Percentiles rank a stretch among this genome's conserved stretches.
Conservation (phyloP, 805 yeast species). For the Ogataea paraovalis region DNA sequence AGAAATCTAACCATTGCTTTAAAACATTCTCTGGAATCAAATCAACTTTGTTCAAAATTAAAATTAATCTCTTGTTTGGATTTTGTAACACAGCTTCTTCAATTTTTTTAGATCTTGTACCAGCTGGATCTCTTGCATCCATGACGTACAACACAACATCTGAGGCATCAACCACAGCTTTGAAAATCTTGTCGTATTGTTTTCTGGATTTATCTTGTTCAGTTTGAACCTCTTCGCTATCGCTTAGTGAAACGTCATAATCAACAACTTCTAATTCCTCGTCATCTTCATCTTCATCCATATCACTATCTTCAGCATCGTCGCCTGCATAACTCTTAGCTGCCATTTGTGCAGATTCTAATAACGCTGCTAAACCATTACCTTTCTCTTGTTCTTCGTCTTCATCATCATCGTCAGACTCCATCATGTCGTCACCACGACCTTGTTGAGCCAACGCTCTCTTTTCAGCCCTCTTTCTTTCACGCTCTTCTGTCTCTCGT, state of each 20-base stretch:
- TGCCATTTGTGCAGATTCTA: constrained; percentile 87
- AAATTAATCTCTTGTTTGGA: constrained; percentile 78
- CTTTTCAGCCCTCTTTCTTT: constrained; percentile 45
- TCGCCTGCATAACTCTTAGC: constrained; percentile 73
- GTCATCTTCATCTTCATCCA: constrained; percentile 41
- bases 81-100: constrained; percentile 84
- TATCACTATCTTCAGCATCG: constrained; percentile 33
- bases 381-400: constrained; percentile 39
- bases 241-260: constrained; percentile 42
- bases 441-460: constrained; percentile 40
- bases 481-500: constrained; percentile 51
- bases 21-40: constrained; percentile 82
- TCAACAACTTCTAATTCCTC: constrained; percentile 48
- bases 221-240: constrained; percentile 36
- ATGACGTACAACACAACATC: constrained; percentile 91
- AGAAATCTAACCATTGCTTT: constrained; percentile 76
- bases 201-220: constrained; percentile 75
- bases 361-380: constrained; percentile 67
- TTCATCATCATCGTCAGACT: constrained; percentile 39
- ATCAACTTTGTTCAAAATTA: constrained; percentile 88
- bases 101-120: constrained; percentile 85
- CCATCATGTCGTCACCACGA: constrained; percentile 33
- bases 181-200: constrained; percentile 91
- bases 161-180: constrained; percentile 85
- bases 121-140: constrained; percentile 96